Percentiles rank a stretch among this genome's conserved stretches.
Conservation (phyloP, 768 basidiomycete species). For the Astraeus odoratus region DNA sequence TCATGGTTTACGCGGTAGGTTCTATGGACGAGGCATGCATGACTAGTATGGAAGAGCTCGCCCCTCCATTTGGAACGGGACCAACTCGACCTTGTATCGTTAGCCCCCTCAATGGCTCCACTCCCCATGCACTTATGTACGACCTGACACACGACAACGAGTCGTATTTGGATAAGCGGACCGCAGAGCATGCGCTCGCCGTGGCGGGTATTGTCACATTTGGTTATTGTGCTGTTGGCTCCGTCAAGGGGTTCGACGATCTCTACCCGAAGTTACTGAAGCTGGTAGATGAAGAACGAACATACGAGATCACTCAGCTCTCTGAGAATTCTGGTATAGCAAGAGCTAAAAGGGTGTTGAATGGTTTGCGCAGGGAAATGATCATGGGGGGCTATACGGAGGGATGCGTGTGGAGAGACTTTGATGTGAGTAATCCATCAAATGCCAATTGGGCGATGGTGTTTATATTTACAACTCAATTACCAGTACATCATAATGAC, state of each 20-base stretch:
- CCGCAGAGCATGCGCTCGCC: slow-evolving; percentile 91
- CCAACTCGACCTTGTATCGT: slow-evolving; percentile 67
- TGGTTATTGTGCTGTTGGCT: slow-evolving; percentile 81
- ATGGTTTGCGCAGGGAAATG: slow-evolving; percentile 89
- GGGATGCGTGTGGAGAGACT: slow-evolving; percentile 96
- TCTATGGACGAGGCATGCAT: slow-evolving; percentile 93
- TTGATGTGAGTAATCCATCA: slow-evolving; percentile 56
- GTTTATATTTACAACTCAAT: slow-evolving; percentile 1
- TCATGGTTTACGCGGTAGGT: slow-evolving; percentile 34
- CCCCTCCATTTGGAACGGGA: slow-evolving; percentile 79
- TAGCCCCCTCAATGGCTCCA: slow-evolving; percentile 75
- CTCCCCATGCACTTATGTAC: slow-evolving; percentile 89
- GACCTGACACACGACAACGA: slow-evolving; percentile 99
- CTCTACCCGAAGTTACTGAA: slow-evolving; percentile 92
- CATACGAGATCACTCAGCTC: slow-evolving; percentile 64
- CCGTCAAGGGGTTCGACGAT: slow-evolving; percentile 96
- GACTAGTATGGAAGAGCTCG: slow-evolving; percentile 66
- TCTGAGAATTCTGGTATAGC: slow-evolving; percentile 51
- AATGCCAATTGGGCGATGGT: neutral
- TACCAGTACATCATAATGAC: slow-evolving; percentile 87
- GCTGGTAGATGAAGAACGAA: slow-evolving; percentile 76
- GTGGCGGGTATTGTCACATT: slow-evolving; percentile 92
- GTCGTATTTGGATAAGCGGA: slow-evolving; percentile 81
- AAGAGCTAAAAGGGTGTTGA: slow-evolving; percentile 63
- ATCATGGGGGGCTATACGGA: slow-evolving; percentile 79